Evolutionary conservation across 2,329 filamentous ascomycete species (phyloP).

Genomic region (Chaetothyriales sp.): DNA sequence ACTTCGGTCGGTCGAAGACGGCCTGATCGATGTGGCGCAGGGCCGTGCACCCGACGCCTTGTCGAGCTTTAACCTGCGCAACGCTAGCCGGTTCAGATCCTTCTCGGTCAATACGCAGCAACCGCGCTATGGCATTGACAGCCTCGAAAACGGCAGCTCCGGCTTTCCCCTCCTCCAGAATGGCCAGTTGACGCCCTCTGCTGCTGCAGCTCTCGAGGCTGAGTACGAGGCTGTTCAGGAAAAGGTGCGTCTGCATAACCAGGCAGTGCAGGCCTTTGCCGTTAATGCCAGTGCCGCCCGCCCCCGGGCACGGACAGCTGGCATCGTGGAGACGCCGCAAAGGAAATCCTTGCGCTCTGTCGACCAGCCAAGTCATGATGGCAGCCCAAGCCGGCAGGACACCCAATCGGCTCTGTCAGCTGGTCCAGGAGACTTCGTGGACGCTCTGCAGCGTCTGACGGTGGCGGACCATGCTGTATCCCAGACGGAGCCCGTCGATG

Average conservation of each 20-base stretch:
- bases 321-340: slow-evolving; percentile 64
- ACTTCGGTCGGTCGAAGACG: slow-evolving; percentile 39
- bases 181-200: slow-evolving; percentile 44
- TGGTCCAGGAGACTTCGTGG: slow-evolving; percentile 5
- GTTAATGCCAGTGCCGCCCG: slow-evolving; percentile 67
- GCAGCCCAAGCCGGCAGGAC: slow-evolving; percentile 2
- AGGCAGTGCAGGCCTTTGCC: slow-evolving; percentile 83
- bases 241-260: slow-evolving; percentile 74
- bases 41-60: slow-evolving; percentile 48
- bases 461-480: slow-evolving; percentile 7
- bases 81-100: slow-evolving; percentile 80
- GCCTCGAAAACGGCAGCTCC: slow-evolving; percentile 51
- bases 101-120: slow-evolving; percentile 99
- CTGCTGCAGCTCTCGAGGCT: slow-evolving; percentile 38
- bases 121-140: slow-evolving; percentile 81
- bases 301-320: slow-evolving; percentile 79
- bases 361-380: slow-evolving; percentile 55
- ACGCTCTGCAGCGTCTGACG: slow-evolving; percentile 12
- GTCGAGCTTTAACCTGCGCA: slow-evolving; percentile 59
- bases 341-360: slow-evolving; percentile 54
- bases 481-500: slow-evolving; percentile 55
- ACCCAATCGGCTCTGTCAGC: slow-evolving; percentile 1
- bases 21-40: slow-evolving; percentile 21
- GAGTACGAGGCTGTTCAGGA: slow-evolving; percentile 47
- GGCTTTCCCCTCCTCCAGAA: slow-evolving; percentile 43